Conservation (phyloP, 257 asterid genomes). For the Craterostigma plantagineum region DNA sequence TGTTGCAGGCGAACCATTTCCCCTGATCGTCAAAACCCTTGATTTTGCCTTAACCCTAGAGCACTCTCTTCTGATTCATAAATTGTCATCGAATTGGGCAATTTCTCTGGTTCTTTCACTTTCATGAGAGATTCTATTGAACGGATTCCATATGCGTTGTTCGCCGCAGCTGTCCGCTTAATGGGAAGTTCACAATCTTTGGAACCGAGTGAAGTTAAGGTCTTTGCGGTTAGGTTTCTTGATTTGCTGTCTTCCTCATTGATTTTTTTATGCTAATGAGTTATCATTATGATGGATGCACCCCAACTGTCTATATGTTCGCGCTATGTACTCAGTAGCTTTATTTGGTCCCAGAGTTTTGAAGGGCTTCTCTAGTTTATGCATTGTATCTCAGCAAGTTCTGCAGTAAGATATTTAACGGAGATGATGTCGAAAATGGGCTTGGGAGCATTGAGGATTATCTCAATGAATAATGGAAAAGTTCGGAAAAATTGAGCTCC, state of each 20-base stretch:
- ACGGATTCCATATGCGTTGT: background rate
- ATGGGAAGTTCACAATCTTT: slow-evolving; percentile 14
- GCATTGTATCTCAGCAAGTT: slow-evolving; percentile 31
- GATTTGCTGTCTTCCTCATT: too few species aligned
- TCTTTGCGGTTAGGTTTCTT: slow-evolving; percentile 6
- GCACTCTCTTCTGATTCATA: too few species aligned
- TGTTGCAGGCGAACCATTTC: too few species aligned
- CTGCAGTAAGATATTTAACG: slow-evolving; percentile 18
- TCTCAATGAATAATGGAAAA: slow-evolving; percentile 50
- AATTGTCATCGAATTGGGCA: too few species aligned
- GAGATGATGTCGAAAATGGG: slow-evolving; percentile 43
- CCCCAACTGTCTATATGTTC: slow-evolving; percentile 10
- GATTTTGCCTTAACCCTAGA: too few species aligned
- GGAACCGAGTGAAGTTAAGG: slow-evolving; percentile 6
- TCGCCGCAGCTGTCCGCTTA: slow-evolving; percentile 8
- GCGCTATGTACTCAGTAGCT: slow-evolving; percentile 42
- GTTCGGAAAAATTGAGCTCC: slow-evolving; percentile 16
- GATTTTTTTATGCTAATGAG: slow-evolving; percentile 5
- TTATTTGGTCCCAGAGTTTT: slow-evolving; percentile 23
- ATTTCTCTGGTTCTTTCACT: too few species aligned
- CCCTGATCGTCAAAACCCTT: too few species aligned
- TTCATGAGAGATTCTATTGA: too few species aligned
- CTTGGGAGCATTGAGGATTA: slow-evolving; percentile 47
- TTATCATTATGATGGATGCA: slow-evolving; percentile 17
- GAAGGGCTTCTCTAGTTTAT: slow-evolving; percentile 18